A percentile compares a stretch with the other conserved stretches of the same genome.
Evolutionary conservation across 2,329 filamentous ascomycete species (phyloP).

Genomic region (Kalaharituber pfeilii): DNA sequence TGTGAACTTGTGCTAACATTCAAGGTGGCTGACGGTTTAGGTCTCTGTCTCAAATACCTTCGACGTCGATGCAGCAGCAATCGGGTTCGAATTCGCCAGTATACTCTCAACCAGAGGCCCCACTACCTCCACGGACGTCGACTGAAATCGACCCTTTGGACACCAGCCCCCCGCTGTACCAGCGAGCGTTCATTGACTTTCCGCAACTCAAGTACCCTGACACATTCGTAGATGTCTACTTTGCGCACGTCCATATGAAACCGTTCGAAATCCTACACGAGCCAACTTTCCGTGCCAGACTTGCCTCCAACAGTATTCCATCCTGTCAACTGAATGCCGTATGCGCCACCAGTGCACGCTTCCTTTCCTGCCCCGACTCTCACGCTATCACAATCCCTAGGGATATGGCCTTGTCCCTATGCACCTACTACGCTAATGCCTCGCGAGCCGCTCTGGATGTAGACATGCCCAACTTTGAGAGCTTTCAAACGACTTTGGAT

Average conservation of each 20-base stretch:
- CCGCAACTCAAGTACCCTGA: too few species aligned
- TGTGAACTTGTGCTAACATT: too few species aligned
- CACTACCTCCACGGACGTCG: too few species aligned
- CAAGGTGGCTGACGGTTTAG: too few species aligned
- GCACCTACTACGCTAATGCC: not conserved
- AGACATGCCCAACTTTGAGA: conserved; percentile 41
- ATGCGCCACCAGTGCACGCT: conserved; percentile 45
- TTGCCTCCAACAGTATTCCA: conserved; percentile 50
- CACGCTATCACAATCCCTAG: not conserved
- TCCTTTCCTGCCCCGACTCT: too few species aligned
- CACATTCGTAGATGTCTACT: conserved; percentile 51
- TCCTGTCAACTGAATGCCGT: conserved; percentile 39
- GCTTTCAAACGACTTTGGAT: conserved; percentile 56
- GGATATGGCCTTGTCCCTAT: conserved; percentile 44
- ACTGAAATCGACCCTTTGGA: too few species aligned
- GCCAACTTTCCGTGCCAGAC: conserved; percentile 49
- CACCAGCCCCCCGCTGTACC: too few species aligned
- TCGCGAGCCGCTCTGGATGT: conserved; percentile 24
- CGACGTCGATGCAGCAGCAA: too few species aligned
- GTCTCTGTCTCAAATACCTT: too few species aligned
- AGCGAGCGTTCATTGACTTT: too few species aligned
- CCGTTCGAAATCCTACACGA: conserved; percentile 72
- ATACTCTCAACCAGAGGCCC: too few species aligned
- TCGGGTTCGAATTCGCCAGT: too few species aligned
- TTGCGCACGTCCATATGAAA: conserved; percentile 60